Base-by-base conservation (phyloP, 257 asterid genomes). In the Solanum piurae region DNA sequence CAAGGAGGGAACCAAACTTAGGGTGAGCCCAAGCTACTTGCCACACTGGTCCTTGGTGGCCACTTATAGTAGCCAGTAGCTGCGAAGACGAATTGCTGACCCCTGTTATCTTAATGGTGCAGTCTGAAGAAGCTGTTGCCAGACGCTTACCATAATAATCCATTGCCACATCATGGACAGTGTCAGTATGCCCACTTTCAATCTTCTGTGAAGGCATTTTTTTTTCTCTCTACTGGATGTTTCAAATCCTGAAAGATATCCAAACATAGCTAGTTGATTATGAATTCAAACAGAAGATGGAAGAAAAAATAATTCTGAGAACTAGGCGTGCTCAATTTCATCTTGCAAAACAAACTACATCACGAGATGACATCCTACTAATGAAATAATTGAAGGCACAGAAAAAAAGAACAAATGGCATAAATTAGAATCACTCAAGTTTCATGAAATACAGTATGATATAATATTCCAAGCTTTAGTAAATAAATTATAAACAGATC, bases 1-100 rank as follows among this genome's bases (percentile, higher is more conserved):
- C 94, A 55, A 95, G 94, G 88, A 93, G 91, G 16, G 98, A 95
- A 9, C 98, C 98, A 27, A 93, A 94, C 86, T 94, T 95, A 7
- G 98, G 98, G 68, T 94, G 98, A 55, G 96, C 98, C 98, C 98
- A 95, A 8, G 93, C 88, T 3, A 89, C 98, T 89, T 95, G 96
- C 98, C 98, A 95, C 16, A 95, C 98, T 0, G 98, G 95, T 83
- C 98, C 98, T 88, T 91, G 94, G 87, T 94, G 96, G 23, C 96
- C 96, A 1, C 89, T 90, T 71, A 94, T 64, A 88, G 98, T 94
- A 33, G 98, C 95, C 74, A 95, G 98, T 55, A 84, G 94, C 91
- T 93, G 96, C 14, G 95, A 94, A 71, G 90, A 90, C 5, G 97
- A 89, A 91, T 86, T 91, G 88, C 88, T 89, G 33, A 94, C 92